A percentile compares a stretch with the other conserved stretches of the same genome.
Evolutionary conservation across 257 asterid genomes (phyloP).

Genomic region (Solanum sejunctum): DNA sequence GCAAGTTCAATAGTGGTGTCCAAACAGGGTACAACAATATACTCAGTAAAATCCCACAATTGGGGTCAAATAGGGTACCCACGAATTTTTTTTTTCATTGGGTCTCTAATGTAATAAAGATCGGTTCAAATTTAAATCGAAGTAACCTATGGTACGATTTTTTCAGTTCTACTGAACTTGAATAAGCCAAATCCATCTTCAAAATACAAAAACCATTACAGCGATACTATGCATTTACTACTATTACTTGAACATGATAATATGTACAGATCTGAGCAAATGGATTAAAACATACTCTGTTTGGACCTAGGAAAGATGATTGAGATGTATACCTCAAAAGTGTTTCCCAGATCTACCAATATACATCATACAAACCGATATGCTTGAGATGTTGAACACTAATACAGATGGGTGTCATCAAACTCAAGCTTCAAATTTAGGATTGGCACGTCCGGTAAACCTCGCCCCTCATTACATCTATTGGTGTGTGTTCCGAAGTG

Average conservation of each 20-base stretch:
- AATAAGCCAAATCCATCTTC: not conserved
- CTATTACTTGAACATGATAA: not conserved
- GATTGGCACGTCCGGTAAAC: conserved; percentile 69
- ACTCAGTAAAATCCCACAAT: no score
- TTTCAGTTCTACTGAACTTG: not conserved
- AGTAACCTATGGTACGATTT: not conserved
- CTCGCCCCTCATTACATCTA: conserved; percentile 86
- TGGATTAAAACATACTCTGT: not conserved
- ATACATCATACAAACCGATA: not conserved
- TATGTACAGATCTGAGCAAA: not conserved
- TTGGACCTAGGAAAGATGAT: not conserved
- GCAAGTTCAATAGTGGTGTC: not conserved
- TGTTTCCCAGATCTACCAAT: not conserved
- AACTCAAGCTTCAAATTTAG: conserved; percentile 1
- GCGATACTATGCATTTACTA: not conserved
- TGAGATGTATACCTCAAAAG: not conserved
- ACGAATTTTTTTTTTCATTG: not conserved
- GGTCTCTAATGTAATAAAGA: not conserved
- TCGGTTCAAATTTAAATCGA: not conserved
- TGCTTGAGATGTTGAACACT: not conserved
- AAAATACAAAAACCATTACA: not conserved
- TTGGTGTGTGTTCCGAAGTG: conserved; percentile 74
- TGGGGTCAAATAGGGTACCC: not conserved
- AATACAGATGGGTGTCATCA: not conserved
- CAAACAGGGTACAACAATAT: no score